These are phyloP conservation scores for Cymodocea nodosa DNA, from an alignment of 116 monocot species.

Conservation along the genomic window DNA sequence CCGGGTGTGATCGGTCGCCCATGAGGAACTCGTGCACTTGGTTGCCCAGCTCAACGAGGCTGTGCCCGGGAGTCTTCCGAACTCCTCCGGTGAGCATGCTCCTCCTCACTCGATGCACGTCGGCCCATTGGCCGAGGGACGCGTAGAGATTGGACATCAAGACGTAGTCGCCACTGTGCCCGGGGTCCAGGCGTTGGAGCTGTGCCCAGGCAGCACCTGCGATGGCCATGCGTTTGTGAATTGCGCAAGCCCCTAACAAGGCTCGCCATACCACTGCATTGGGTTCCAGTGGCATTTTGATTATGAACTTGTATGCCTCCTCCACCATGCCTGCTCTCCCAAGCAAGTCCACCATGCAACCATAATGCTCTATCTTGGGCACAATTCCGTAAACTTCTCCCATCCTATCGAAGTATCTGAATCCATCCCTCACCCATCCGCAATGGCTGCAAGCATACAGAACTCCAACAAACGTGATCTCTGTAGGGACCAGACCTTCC, in stretches of 20 bases:
- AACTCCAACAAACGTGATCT: constrained; percentile 60
- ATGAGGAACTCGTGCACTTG: constrained; percentile 44
- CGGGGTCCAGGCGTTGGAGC: constrained; percentile 40
- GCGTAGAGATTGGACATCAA: constrained; percentile 71
- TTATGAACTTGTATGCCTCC: constrained; percentile 35
- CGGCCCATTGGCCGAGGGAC: constrained; percentile 22
- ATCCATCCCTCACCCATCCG: constrained; percentile 52
- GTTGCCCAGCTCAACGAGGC: constrained; percentile 47
- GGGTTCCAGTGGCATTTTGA: constrained; percentile 41
- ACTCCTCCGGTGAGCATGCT: constrained; percentile 49
- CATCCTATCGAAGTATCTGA: constrained; percentile 44
- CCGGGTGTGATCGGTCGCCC: constrained; percentile 48
- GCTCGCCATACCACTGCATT: constrained; percentile 65
- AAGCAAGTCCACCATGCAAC: constrained; percentile 71
- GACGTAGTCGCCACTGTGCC: constrained; percentile 72
- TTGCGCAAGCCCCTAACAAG: constrained; percentile 48
- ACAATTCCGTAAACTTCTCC: constrained; percentile 22
- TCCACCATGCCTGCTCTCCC: constrained; percentile 52
- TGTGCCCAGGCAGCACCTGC: constrained; percentile 39
- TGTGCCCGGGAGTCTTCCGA: constrained; percentile 50
- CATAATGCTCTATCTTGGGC: constrained; percentile 67
- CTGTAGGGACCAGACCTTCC: constrained; percentile 31
- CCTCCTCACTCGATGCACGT: constrained; percentile 37
- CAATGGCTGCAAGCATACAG: constrained; percentile 76
- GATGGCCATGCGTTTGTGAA: constrained; percentile 36